These are phyloP conservation scores for Rhodosorus marinus DNA, from an alignment of 23 red algal species.

Conservation along the genomic window DNA sequence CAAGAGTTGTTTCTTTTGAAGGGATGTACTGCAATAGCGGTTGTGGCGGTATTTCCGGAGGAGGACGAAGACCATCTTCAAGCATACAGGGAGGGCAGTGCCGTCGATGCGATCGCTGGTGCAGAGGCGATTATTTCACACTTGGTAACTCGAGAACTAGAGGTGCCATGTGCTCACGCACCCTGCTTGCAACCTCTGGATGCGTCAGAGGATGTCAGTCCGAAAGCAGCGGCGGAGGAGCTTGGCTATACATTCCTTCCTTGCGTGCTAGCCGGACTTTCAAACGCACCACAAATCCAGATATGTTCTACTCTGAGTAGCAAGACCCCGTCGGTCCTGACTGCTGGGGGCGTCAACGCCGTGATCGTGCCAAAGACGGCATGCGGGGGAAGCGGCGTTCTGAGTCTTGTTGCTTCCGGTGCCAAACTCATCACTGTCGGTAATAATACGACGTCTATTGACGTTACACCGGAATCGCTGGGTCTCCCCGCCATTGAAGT, in stretches of 20 bases:
- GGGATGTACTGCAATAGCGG: slow-evolving; percentile 50
- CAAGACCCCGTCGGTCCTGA: background rate
- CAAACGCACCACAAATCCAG: slow-evolving; percentile 33
- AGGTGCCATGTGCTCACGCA: slow-evolving; percentile 81
- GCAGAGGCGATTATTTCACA: slow-evolving; percentile 90
- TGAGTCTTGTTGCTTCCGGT: slow-evolving; percentile 15
- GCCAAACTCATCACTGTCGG: slow-evolving; percentile 40
- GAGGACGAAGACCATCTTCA: slow-evolving; percentile 21
- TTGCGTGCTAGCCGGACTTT: slow-evolving; percentile 78
- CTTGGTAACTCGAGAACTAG: slow-evolving; percentile 34
- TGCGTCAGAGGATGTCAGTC: slow-evolving; percentile 21
- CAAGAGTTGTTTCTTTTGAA: too few species aligned
- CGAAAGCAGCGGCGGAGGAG: slow-evolving; percentile 94
- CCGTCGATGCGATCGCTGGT: slow-evolving; percentile 76
- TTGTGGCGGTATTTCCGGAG: slow-evolving; percentile 69
- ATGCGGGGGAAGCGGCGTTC: slow-evolving; percentile 16
- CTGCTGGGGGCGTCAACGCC: slow-evolving; percentile 36
- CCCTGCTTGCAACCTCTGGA: slow-evolving; percentile 44
- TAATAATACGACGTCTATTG: slow-evolving; percentile 46
- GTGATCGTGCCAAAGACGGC: slow-evolving; percentile 45
- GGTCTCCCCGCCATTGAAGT: slow-evolving; percentile 14
- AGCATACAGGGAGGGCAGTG: slow-evolving; percentile 61
- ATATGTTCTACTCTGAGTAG: background rate
- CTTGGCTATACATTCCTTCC: slow-evolving; percentile 92
- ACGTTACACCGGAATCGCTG: slow-evolving; percentile 13